Percentiles rank a stretch among this genome's conserved stretches.
Conservation (phyloP, 2,329 filamentous ascomycete species). For the Aspergillus ruber region DNA sequence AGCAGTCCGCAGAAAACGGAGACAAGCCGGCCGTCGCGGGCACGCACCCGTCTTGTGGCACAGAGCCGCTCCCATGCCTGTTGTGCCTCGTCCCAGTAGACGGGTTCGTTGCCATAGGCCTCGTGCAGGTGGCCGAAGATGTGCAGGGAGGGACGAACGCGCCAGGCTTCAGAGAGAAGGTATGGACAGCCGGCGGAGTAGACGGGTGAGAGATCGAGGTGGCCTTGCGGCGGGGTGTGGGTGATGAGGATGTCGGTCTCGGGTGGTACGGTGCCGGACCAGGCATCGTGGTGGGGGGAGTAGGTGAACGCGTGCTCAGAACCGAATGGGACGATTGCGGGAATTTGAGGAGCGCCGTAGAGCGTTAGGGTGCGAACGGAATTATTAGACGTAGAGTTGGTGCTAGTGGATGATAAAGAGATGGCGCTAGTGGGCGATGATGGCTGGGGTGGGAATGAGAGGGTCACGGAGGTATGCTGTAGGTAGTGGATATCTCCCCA, state of each 20-base stretch:
- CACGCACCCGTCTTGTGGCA: constrained; percentile 26
- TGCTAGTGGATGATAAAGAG: constrained; percentile 48
- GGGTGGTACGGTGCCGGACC: constrained; percentile 63
- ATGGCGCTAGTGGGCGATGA: constrained; percentile 27
- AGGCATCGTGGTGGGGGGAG: constrained; percentile 57
- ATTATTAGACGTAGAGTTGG: neutral
- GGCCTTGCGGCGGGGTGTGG: constrained; percentile 69
- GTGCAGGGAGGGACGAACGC: constrained; percentile 67
- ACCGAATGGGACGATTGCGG: constrained; percentile 59
- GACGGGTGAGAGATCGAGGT: constrained; percentile 52
- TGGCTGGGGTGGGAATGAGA: constrained; percentile 52
- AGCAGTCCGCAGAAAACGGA: constrained; percentile 21
- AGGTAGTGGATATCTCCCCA: constrained; percentile 68
- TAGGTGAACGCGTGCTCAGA: constrained; percentile 74
- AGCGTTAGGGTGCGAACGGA: constrained; percentile 57
- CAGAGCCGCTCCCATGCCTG: constrained; percentile 62
- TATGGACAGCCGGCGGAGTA: constrained; percentile 64
- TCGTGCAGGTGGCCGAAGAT: constrained; percentile 83
- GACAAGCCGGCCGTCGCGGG: constrained; percentile 16
- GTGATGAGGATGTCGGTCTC: constrained; percentile 75
- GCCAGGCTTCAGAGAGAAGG: constrained; percentile 66
- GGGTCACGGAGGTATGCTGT: constrained; percentile 58
- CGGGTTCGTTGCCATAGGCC: constrained; percentile 61
- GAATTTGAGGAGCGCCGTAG: constrained; percentile 77
- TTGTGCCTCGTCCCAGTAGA: constrained; percentile 71